A percentile compares a stretch with the other conserved stretches of the same genome.
Conservation (phyloP, 768 basidiomycete species). For the Kwoniella botswanensis region DNA sequence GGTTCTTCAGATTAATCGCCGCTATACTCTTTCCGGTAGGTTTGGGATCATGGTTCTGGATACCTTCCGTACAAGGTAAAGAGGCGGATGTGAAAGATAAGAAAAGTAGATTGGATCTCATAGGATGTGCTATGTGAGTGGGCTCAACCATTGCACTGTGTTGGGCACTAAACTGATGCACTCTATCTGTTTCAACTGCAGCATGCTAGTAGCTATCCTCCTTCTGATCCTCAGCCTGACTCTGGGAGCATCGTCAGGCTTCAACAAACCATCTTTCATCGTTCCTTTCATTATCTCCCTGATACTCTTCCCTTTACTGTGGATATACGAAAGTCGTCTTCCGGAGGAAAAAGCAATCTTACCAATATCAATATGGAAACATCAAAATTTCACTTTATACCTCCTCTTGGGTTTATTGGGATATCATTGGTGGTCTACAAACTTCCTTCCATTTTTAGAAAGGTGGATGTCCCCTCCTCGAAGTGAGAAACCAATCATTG, state of each 20-base stretch:
- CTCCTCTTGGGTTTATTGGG: conserved; percentile 37
- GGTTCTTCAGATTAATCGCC: conserved; percentile 46
- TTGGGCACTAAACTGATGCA: neutral
- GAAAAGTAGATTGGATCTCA: conserved; percentile 20
- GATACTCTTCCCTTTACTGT: conserved; percentile 38
- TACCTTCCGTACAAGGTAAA: conserved; percentile 27
- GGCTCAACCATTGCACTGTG: neutral
- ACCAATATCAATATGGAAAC: conserved; percentile 44
- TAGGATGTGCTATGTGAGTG: conserved; percentile 24
- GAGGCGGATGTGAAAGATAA: conserved; percentile 4
- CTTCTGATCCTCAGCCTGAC: conserved; percentile 51
- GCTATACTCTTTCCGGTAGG: conserved; percentile 16
- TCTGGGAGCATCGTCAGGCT: conserved; percentile 48
- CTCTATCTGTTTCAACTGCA: neutral
- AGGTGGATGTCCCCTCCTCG: too few relatives aligned
- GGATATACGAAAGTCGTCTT: conserved; percentile 37
- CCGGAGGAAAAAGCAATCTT: conserved; percentile 33
- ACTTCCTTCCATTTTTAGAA: neutral
- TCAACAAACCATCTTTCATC: conserved; percentile 33
- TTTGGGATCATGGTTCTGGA: conserved; percentile 18
- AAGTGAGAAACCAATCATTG: too few relatives aligned
- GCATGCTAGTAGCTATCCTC: conserved; percentile 40
- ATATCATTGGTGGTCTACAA: conserved; percentile 37
- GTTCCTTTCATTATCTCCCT: conserved; percentile 44
- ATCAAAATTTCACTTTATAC: conserved; percentile 47